phyloP scores from a whole-genome alignment of 2,329 filamentous ascomycete species.

The Aspergillus sp. region DNA sequence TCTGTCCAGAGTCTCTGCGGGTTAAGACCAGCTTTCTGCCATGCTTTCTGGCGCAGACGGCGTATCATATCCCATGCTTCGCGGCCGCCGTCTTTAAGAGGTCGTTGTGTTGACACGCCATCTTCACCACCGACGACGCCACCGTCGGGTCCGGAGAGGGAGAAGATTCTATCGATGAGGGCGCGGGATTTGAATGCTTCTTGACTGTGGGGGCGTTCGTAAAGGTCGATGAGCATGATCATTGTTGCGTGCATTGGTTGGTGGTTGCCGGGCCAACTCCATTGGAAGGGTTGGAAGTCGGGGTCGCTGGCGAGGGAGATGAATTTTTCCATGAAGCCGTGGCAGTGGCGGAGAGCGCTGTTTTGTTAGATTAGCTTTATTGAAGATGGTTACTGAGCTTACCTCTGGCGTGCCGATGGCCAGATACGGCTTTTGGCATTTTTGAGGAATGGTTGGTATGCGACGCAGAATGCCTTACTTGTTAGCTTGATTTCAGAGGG shows the following conservation, averaged over 20 bases:
- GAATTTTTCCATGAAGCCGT: constrained; percentile 45
- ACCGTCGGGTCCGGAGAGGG: constrained; percentile 38
- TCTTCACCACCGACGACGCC: constrained; percentile 42
- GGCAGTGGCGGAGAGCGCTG: constrained; percentile 41
- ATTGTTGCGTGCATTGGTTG: constrained; percentile 25
- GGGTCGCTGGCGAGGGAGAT: constrained; percentile 41
- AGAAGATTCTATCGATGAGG: constrained; percentile 42
- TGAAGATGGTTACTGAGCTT: constrained; percentile 2
- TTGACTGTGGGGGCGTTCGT: constrained; percentile 40
- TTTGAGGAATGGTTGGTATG: constrained; percentile 44
- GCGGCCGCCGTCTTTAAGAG: constrained; percentile 41
- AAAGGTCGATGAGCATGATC: constrained; percentile 45
- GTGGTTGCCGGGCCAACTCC: constrained; percentile 40
- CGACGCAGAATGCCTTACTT: constrained; percentile 38
- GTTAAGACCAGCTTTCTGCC: constrained; percentile 43
- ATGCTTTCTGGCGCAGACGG: constrained; percentile 41
- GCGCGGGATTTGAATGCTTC: constrained; percentile 40
- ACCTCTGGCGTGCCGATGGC: constrained; percentile 41
- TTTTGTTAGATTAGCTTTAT: constrained; percentile 2
- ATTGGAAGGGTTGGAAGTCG: constrained; percentile 43
- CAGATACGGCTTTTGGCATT: constrained; percentile 43
- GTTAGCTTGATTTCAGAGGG: neutral
- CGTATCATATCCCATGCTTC: constrained; percentile 46
- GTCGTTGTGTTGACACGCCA: constrained; percentile 37
- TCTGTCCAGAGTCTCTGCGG: constrained; percentile 43